Percentiles rank a stretch among this genome's conserved stretches.
These are phyloP conservation scores for Acacia melanoxylon DNA, from an alignment of 306 rosid genomes.

Conservation along the genomic window DNA sequence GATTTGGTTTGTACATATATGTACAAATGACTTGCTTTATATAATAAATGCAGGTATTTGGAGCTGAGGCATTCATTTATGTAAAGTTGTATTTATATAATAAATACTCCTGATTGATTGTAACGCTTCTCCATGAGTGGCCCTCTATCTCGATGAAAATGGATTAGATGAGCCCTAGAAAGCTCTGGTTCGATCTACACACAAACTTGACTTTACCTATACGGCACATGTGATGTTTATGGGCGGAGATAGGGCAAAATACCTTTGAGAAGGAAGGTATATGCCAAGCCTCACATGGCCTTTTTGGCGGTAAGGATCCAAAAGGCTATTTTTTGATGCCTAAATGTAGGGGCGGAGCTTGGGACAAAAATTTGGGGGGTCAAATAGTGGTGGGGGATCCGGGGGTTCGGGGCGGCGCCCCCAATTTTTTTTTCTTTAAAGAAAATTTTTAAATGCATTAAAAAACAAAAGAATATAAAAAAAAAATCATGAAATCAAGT, in stretches of 20 bases:
- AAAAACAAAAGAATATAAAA: no score
- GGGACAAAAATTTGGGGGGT: no score
- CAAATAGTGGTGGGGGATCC: no score
- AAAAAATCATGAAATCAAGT: no score
- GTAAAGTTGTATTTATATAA: background rate
- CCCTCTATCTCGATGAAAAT: background rate
- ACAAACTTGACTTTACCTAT: background rate
- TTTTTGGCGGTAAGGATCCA: background rate
- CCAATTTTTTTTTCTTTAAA: no score
- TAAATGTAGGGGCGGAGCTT: no score
- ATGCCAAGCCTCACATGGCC: background rate
- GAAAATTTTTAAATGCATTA: no score
- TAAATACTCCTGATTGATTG: background rate
- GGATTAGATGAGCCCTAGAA: constrained; percentile 2
- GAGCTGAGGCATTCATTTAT: background rate
- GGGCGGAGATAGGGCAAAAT: background rate
- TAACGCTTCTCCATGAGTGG: background rate
- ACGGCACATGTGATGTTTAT: background rate
- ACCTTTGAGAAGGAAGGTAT: background rate
- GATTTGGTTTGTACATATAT: background rate
- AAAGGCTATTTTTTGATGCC: background rate
- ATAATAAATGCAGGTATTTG: background rate
- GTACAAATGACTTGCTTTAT: background rate
- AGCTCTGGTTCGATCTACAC: background rate
- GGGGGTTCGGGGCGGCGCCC: no score